Evolutionary conservation across 306 rosid species (phyloP).

Genomic region (Gastrolobium villosum): DNA sequence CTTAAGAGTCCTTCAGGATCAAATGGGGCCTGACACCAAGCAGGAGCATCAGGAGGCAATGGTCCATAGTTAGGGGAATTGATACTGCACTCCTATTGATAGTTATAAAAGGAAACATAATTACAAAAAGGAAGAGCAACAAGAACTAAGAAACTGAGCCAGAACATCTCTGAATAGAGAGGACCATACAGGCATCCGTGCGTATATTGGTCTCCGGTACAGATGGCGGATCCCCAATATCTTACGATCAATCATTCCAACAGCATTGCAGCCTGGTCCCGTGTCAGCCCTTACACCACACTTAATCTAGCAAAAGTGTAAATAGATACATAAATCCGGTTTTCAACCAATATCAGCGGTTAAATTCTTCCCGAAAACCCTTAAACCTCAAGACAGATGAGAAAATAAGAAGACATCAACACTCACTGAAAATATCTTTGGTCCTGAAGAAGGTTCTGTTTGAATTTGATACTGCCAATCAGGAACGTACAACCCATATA

Average conservation of each 20-base stretch:
- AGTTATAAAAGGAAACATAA: background rate
- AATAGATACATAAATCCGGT: constrained; percentile 13
- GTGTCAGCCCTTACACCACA: constrained; percentile 86
- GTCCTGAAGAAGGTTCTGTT: constrained; percentile 52
- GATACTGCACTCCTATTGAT: constrained; percentile 83
- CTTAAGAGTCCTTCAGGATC: constrained; percentile 98
- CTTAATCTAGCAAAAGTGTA: constrained; percentile 67
- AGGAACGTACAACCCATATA: constrained; percentile 83
- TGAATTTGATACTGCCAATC: constrained; percentile 91
- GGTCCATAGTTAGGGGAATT: constrained; percentile 90
- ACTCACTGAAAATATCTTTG: constrained; percentile 77
- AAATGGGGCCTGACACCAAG: constrained; percentile 99
- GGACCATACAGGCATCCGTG: constrained; percentile 68
- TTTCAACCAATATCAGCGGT: constrained; percentile 23
- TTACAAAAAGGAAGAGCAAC: background rate
- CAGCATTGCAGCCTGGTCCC: constrained; percentile 90
- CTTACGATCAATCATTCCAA: constrained; percentile 89
- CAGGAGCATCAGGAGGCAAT: constrained; percentile 86
- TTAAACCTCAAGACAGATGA: background rate
- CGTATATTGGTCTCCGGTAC: constrained; percentile 75
- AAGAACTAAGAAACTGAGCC: background rate
- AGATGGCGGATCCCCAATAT: constrained; percentile 79
- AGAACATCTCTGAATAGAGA: constrained; percentile 11
- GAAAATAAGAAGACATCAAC: constrained; percentile 17
- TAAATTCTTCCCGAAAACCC: background rate